A percentile compares a stretch with the other conserved stretches of the same genome.
These are phyloP conservation scores for Lineolata rhizophorae DNA, from an alignment of 495 filamentous ascomycete species.

Conservation along the genomic window DNA sequence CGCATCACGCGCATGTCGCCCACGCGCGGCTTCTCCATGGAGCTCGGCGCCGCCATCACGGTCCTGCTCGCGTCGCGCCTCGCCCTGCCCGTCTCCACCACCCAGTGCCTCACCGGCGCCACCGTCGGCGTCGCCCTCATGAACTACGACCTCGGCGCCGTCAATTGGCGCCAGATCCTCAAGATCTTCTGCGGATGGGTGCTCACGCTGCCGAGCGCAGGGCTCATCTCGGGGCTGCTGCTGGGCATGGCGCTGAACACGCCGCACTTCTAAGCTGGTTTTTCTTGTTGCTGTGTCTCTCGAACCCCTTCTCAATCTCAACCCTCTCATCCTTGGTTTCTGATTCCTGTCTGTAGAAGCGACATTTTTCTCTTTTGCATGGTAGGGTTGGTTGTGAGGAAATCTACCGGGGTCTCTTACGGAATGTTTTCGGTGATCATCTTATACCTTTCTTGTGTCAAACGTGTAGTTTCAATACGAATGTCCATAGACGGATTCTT, in stretches of 20 bases:
- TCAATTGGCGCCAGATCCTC: slow-evolving; percentile 37
- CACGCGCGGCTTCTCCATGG: slow-evolving; percentile 43
- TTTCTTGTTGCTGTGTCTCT: too few species aligned
- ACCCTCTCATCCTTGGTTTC: too few species aligned
- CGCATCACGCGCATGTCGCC: slow-evolving; percentile 46
- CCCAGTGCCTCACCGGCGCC: slow-evolving; percentile 38
- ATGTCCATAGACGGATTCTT: too few species aligned
- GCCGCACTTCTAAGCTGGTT: neutral
- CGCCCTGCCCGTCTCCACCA: slow-evolving; percentile 34
- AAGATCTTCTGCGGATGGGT: slow-evolving; percentile 37
- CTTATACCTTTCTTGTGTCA: too few species aligned
- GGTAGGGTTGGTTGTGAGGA: too few species aligned
- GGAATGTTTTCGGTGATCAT: too few species aligned
- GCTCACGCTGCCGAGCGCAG: slow-evolving; percentile 32
- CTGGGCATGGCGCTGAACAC: slow-evolving; percentile 34
- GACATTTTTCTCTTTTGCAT: too few species aligned
- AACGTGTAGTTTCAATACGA: too few species aligned
- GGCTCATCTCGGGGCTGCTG: slow-evolving; percentile 31
- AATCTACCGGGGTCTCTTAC: too few species aligned
- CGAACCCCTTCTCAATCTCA: too few species aligned
- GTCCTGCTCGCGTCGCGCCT: slow-evolving; percentile 42
- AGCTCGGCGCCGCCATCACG: slow-evolving; percentile 46
- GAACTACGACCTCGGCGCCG: slow-evolving; percentile 30
- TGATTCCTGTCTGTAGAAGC: too few species aligned
- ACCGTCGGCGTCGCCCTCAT: slow-evolving; percentile 41